These are phyloP conservation scores for Boletus sp. DNA, from an alignment of 768 basidiomycete species.

Conservation along the genomic window DNA sequence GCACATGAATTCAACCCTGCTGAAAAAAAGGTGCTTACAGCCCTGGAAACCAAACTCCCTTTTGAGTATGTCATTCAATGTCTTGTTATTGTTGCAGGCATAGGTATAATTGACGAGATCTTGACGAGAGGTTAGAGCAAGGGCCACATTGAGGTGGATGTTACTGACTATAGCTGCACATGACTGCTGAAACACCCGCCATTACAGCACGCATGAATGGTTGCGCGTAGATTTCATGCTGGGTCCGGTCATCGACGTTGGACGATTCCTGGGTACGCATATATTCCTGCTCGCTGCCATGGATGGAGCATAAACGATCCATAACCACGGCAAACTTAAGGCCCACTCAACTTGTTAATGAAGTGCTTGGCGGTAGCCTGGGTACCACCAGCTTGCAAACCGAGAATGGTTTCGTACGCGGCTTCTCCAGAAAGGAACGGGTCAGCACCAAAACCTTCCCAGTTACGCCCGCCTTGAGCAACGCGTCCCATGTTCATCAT, in stretches of 20 bases:
- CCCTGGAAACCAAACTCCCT: slow-evolving; percentile 66
- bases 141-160: not conserved
- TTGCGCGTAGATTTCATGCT: slow-evolving; percentile 58
- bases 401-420: slow-evolving; percentile 75
- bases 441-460: slow-evolving; percentile 95
- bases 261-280: slow-evolving; percentile 34
- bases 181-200: slow-evolving; percentile 63
- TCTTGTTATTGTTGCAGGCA: slow-evolving; percentile 63
- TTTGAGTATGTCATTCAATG: slow-evolving; percentile 61
- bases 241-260: slow-evolving; percentile 40
- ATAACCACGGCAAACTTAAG: not conserved
- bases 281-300: slow-evolving; percentile 36
- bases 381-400: slow-evolving; percentile 78
- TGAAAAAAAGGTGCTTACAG: slow-evolving; percentile 34
- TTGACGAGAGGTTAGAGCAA: slow-evolving; percentile 19
- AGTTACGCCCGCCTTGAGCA: slow-evolving; percentile 81
- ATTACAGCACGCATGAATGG: slow-evolving; percentile 60
- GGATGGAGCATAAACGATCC: not conserved
- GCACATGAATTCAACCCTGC: not conserved
- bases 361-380: slow-evolving; percentile 88
- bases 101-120: slow-evolving; percentile 58
- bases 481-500: slow-evolving; percentile 89
- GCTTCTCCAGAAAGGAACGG: slow-evolving; percentile 82
- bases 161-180: slow-evolving; percentile 57
- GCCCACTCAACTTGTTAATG: slow-evolving; percentile 58